Evolutionary conservation across 192 early-diverging fungal genomes (phyloP).

Genomic region (Coemansia guatemalensis): DNA sequence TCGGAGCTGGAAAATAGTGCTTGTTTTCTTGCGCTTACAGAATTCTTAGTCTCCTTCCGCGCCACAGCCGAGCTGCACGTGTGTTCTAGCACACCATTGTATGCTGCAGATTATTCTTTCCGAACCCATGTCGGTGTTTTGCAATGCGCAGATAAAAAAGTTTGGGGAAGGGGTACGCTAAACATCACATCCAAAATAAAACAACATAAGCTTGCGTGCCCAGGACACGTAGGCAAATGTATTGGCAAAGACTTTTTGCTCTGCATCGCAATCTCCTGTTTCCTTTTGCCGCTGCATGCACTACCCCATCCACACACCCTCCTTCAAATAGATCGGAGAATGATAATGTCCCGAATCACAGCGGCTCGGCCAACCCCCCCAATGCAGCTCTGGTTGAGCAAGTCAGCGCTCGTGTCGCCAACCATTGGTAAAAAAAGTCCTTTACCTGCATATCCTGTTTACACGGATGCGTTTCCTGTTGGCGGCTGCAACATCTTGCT

Average conservation of each 20-base stretch:
- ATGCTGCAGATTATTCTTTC: background rate
- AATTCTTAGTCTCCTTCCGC: background rate
- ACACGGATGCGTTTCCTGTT: background rate
- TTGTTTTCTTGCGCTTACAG: background rate
- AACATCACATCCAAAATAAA: background rate
- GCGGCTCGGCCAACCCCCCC: background rate
- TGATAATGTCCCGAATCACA: background rate
- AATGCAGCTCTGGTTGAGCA: background rate
- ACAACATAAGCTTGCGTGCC: background rate
- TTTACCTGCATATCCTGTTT: too few relatives aligned
- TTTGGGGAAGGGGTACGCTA: background rate
- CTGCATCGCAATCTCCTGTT: background rate
- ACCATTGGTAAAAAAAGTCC: too few relatives aligned
- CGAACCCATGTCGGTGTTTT: background rate
- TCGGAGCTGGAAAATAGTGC: background rate
- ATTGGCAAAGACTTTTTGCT: background rate
- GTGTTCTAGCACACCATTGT: background rate
- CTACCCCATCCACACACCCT: background rate
- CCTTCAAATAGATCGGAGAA: background rate
- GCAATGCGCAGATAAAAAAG: background rate
- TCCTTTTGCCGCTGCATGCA: background rate
- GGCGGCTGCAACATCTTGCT: background rate
- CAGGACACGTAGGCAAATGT: background rate
- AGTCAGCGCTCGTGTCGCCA: background rate
- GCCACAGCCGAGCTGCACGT: background rate